phyloP scores from a whole-genome alignment of 495 filamentous ascomycete species.

The Penicillium ochrochloron region DNA sequence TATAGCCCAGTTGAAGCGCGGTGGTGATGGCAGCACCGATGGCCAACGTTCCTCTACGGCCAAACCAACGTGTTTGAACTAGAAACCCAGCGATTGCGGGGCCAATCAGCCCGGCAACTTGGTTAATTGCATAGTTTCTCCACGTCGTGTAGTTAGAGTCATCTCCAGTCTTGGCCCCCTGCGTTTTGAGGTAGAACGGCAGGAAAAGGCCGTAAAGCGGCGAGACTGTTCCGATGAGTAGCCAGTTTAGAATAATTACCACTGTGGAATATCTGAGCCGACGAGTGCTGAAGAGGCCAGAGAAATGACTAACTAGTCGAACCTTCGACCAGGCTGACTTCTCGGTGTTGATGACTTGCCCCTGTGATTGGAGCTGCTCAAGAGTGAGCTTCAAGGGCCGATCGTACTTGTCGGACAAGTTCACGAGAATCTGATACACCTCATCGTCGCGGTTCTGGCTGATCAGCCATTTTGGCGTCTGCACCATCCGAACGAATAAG shows the following conservation, averaged over 20 bases:
- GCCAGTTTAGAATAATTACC: slow-evolving; percentile 65
- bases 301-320: not conserved
- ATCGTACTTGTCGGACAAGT: not conserved
- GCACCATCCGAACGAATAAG: not conserved
- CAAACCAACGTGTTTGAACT: slow-evolving; percentile 58
- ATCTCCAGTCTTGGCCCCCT: slow-evolving; percentile 20
- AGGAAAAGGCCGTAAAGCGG: slow-evolving; percentile 70
- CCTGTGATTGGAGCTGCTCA: not conserved
- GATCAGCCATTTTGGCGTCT: slow-evolving; percentile 5
- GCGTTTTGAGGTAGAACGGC: slow-evolving; percentile 45
- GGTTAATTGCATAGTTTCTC: slow-evolving; percentile 69
- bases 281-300: not conserved
- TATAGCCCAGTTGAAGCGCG: slow-evolving; percentile 65
- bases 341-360: not conserved
- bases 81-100: slow-evolving; percentile 66
- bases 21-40: slow-evolving; percentile 59
- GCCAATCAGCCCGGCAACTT: slow-evolving; percentile 62
- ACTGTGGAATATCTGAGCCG: not conserved
- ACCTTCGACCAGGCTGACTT: not conserved
- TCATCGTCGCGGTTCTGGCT: not conserved
- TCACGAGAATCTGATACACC: not conserved
- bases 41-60: slow-evolving; percentile 64
- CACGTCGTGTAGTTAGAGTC: slow-evolving; percentile 57
- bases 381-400: not conserved
- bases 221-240: slow-evolving; percentile 67